Evolutionary conservation across 2,329 filamentous ascomycete genomes (phyloP).

Genomic region (Cadophora sp.): DNA sequence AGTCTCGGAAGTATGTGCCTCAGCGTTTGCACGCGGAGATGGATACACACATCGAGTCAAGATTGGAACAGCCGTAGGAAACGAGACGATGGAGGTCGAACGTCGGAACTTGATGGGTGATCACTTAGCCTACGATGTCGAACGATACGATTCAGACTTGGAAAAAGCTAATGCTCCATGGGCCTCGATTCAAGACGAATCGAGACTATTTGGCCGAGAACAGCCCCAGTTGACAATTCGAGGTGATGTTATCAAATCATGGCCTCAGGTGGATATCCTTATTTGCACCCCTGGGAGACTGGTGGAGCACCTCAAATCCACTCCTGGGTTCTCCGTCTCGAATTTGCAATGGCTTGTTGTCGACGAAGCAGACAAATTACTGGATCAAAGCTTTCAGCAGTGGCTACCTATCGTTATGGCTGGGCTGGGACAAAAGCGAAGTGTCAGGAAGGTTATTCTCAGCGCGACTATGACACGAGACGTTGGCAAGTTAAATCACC

Average conservation of each 20-base stretch:
- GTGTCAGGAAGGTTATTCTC: conserved; percentile 80
- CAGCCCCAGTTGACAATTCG: conserved; percentile 53
- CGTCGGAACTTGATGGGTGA: conserved; percentile 67
- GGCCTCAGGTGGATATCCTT: conserved; percentile 82
- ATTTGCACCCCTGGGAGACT: conserved; percentile 91
- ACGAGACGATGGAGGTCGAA: conserved; percentile 73
- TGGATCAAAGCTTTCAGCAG: conserved; percentile 91
- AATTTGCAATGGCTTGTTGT: conserved; percentile 88
- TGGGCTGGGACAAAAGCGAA: conserved; percentile 49
- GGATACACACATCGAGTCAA: conserved; percentile 69
- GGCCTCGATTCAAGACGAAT: conserved; percentile 39
- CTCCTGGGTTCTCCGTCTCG: conserved; percentile 79
- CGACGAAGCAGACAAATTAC: conserved; percentile 90
- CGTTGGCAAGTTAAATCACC: conserved; percentile 75
- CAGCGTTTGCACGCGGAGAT: conserved; percentile 59
- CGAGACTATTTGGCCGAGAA: conserved; percentile 45
- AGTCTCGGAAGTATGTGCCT: conserved; percentile 75
- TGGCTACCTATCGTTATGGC: conserved; percentile 81
- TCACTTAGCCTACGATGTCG: conserved; percentile 72
- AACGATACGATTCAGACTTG: conserved; percentile 56
- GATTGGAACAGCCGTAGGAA: conserved; percentile 84
- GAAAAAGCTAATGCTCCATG: conserved; percentile 52
- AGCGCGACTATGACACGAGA: conserved; percentile 94
- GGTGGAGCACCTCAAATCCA: conserved; percentile 88
- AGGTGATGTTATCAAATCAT: conserved; percentile 68